Percentiles rank a stretch among this genome's conserved stretches.
These are phyloP conservation scores for Luffa acutangula DNA, from an alignment of 306 rosid species.

Conservation along the genomic window DNA sequence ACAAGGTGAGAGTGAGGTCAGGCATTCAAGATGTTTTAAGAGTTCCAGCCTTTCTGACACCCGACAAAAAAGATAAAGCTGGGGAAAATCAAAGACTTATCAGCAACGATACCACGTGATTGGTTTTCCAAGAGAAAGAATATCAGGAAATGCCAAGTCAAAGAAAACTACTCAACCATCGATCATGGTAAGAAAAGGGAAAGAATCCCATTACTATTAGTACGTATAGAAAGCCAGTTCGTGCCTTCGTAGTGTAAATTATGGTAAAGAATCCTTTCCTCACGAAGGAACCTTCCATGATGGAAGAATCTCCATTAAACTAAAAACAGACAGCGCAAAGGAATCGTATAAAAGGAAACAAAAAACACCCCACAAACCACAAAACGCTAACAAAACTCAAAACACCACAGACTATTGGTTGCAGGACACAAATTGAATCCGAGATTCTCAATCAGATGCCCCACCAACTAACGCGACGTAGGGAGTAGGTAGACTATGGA, in stretches of 20 bases:
- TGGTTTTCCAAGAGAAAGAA: neutral
- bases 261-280: neutral
- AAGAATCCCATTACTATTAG: neutral
- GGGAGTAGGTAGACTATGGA: neutral
- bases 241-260: neutral
- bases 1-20: neutral
- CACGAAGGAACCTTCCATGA: neutral
- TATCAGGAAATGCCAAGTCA: neutral
- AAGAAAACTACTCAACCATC: neutral
- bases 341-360: neutral
- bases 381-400: neutral
- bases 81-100: neutral
- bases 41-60: neutral
- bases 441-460: neutral
- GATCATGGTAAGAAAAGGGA: neutral
- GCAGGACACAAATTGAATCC: neutral
- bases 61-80: neutral
- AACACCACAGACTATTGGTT: neutral
- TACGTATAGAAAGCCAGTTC: neutral
- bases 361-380: neutral
- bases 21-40: neutral
- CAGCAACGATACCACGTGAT: neutral
- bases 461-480: neutral
- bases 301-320: neutral
- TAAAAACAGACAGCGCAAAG: neutral